Conservation (phyloP, 805 yeast genomes). For the Pichia heedii region DNA sequence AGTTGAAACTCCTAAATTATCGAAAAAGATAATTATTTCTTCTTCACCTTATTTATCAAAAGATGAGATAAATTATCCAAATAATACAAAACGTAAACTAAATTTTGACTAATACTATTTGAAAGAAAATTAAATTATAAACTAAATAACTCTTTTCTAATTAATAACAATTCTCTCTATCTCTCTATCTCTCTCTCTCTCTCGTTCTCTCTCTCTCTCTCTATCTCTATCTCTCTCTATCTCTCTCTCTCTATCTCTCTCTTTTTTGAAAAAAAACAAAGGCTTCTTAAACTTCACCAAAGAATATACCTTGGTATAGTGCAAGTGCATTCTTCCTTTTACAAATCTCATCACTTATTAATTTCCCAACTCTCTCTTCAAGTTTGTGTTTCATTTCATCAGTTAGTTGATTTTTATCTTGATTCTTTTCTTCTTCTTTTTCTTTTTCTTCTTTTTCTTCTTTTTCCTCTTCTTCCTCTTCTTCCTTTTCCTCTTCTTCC, state of each 20-base stretch:
- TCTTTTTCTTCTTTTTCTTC: too few species aligned
- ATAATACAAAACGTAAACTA: conserved; percentile 14
- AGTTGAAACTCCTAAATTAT: not conserved
- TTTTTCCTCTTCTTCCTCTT: conserved; percentile 22
- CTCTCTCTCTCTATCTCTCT: too few species aligned
- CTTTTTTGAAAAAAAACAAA: too few species aligned
- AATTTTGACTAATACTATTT: conserved; percentile 11
- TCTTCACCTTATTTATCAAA: not conserved
- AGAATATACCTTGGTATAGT: conserved; percentile 57
- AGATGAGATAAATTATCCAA: not conserved
- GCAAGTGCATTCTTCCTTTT: conserved; percentile 40
- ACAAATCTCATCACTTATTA: conserved; percentile 41
- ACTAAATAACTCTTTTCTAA: conserved; percentile 1
- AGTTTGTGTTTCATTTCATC: conserved; percentile 32
- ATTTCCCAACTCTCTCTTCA: conserved; percentile 50
- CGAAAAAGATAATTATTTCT: not conserved
- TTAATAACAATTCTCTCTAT: not conserved
- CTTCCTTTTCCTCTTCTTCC: conserved; percentile 26
- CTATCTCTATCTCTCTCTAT: too few species aligned
- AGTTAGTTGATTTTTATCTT: conserved; percentile 5
- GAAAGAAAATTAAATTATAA: not conserved
- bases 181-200: too few species aligned
- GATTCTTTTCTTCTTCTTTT: too few species aligned
- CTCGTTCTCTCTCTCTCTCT: too few species aligned
- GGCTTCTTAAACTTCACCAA: conserved; percentile 52